phyloP scores from a whole-genome alignment of 2,329 filamentous ascomycete genomes.

The Aspergillus fumigatus region DNA sequence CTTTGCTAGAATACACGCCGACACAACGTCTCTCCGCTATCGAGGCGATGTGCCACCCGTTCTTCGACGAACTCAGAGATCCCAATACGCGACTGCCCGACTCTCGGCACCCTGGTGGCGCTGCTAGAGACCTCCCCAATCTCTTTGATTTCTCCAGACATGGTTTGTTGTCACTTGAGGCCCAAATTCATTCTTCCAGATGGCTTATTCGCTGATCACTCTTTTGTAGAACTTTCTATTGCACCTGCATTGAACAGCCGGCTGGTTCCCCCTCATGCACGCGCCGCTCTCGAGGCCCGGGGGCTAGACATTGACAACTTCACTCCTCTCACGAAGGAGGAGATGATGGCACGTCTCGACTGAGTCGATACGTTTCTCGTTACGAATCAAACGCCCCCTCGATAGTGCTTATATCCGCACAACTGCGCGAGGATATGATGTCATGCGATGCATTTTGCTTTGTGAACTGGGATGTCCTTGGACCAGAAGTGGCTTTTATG shows the following conservation, averaged over 20 bases:
- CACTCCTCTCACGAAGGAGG: constrained; percentile 82
- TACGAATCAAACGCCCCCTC: constrained; percentile 37
- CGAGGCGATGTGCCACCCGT: constrained; percentile 96
- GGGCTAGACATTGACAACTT: constrained; percentile 93
- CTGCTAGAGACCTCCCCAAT: constrained; percentile 73
- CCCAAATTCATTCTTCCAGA: not conserved
- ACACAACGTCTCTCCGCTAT: constrained; percentile 90
- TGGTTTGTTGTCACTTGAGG: constrained; percentile 45
- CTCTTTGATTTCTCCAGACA: constrained; percentile 93
- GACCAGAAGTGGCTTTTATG: constrained; percentile 25
- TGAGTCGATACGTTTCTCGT: constrained; percentile 52
- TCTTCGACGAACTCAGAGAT: constrained; percentile 95
- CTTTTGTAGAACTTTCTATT: constrained; percentile 81
- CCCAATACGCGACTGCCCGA: constrained; percentile 88
- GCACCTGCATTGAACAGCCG: constrained; percentile 79
- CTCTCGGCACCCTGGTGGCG: constrained; percentile 80
- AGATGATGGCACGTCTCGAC: constrained; percentile 97
- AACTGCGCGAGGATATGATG: constrained; percentile 26
- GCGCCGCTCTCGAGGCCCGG: constrained; percentile 65
- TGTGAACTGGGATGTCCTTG: constrained; percentile 30
- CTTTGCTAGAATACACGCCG: constrained; percentile 91
- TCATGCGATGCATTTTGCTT: constrained; percentile 25
- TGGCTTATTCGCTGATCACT: constrained; percentile 9
- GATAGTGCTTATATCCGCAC: constrained; percentile 31
- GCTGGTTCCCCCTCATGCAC: constrained; percentile 80